Evolutionary conservation across 106 monocot species (phyloP), one percentile per base, ranked within the genome.

Genomic region (Acorus gramineus): DNA sequence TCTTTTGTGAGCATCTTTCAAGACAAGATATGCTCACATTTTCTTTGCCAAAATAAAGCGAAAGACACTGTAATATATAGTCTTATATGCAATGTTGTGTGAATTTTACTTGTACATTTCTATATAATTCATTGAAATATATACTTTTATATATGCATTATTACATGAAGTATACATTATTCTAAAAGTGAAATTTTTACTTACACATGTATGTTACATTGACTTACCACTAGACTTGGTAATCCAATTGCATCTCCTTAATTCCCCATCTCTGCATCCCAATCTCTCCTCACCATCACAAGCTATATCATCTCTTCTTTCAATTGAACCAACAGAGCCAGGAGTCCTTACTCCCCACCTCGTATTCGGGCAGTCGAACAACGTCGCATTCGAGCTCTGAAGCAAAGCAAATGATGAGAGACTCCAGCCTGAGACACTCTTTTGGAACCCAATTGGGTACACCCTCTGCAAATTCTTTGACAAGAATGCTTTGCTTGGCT

Each of bases 201-300:
- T 28, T 28, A 28, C 28, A 28, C 28, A n/a, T n/a, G 28, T 28
- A 28, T 28, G 28, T 0, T 0, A 28, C 28, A 28, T 28, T 28
- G 28, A 28, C 78, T 79, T 86, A 92, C 91, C 91, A 75, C 88
- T 85, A 11, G 66, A 74, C 55, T 85, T 79, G 4, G 93, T 89
- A 11, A 94, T 94, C 89, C 89, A 94, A 44, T 71, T 89, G 71
- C 93, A 94, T 53, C 93, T 81, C 67, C 80, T 89, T 70, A 79
- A 70, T 12, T 68, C 71, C 46, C 76, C 78, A 46, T 81, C 78
- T 5, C 63, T 55, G 51, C 60, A 60, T 10, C 28, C 57, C n/a
- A 49, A 43, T 28, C 50, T 61, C 56, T 60, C 63, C 11, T 53
- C 62, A 60, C 13, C 62, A 62, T 77, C 85, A 52, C 65, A 66